Conservation (phyloP, 2,329 filamentous ascomycete genomes). For the Neofusicoccum sp. region DNA sequence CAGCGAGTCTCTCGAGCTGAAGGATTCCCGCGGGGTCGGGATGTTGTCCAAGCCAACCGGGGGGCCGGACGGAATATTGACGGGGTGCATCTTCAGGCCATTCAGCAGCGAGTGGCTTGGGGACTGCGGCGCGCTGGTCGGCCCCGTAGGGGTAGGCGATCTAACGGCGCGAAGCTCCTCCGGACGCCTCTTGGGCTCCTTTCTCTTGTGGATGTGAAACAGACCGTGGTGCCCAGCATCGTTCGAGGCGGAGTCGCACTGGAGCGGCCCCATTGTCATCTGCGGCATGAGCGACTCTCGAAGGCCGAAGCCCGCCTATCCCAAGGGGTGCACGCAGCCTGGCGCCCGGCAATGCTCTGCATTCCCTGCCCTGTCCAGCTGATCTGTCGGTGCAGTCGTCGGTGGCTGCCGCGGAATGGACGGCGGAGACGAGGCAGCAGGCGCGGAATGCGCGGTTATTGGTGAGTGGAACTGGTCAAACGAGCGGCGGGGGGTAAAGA, state of each 20-base stretch:
- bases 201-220: conserved; percentile 12
- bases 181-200: conserved; percentile 11
- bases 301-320: conserved; percentile 13
- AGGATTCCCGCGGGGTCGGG: background rate
- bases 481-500: conserved; percentile 8
- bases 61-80: conserved; percentile 6
- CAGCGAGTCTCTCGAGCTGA: conserved; percentile 13
- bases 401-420: background rate
- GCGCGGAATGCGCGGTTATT: background rate
- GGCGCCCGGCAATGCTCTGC: conserved; percentile 16
- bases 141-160: conserved; percentile 1
- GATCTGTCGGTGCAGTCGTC: background rate
- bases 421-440: background rate
- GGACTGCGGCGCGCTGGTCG: conserved; percentile 16
- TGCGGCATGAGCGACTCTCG: conserved; percentile 12
- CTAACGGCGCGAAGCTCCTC: conserved; percentile 8
- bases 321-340: conserved; percentile 9
- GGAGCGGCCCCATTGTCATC: conserved; percentile 15
- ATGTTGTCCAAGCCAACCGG: conserved; percentile 2
- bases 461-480: background rate
- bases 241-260: background rate
- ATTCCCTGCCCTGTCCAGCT: conserved; percentile 2
- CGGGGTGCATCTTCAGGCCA: conserved; percentile 16
- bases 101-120: conserved; percentile 16
- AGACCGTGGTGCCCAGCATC: conserved; percentile 1